Conservation (phyloP, 176 grass and related monocot species). For the Typha latifolia region DNA sequence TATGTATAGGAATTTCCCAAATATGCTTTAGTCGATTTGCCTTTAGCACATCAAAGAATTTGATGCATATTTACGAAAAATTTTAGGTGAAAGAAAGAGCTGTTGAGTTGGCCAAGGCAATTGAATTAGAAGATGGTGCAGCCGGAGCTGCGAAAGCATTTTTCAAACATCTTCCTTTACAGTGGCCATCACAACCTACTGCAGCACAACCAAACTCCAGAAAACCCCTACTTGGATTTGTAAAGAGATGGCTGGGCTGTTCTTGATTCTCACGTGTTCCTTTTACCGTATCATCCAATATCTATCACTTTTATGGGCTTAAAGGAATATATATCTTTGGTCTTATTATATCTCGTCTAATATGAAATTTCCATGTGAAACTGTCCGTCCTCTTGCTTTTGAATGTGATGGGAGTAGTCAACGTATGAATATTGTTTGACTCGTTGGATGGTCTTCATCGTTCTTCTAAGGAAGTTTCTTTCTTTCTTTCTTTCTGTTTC, state of each 20-base stretch:
- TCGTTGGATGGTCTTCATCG: too few species aligned
- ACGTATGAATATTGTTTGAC: too few species aligned
- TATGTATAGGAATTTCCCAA: background rate
- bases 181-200: background rate
- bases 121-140: constrained; percentile 32
- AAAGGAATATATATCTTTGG: too few species aligned
- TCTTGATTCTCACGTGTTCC: constrained; percentile 3
- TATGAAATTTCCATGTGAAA: too few species aligned
- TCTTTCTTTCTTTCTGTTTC: too few species aligned
- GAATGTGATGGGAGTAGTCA: too few species aligned
- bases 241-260: constrained; percentile 31
- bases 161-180: constrained; percentile 34
- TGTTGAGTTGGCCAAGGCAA: constrained; percentile 22
- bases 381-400: too few species aligned
- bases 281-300: too few species aligned
- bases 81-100: constrained; percentile 36
- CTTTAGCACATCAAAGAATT: background rate
- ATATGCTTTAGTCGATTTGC: background rate
- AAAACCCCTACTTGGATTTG: background rate
- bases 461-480: too few species aligned
- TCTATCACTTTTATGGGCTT: too few species aligned
- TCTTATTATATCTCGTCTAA: too few species aligned
- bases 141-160: too few species aligned
- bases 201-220: constrained; percentile 5
- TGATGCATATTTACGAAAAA: background rate